A percentile compares a stretch with the other conserved stretches of the same genome.
These are phyloP conservation scores for Kentomonas sorsogonicus DNA, from an alignment of 208 protist genomes.

Conservation along the genomic window DNA sequence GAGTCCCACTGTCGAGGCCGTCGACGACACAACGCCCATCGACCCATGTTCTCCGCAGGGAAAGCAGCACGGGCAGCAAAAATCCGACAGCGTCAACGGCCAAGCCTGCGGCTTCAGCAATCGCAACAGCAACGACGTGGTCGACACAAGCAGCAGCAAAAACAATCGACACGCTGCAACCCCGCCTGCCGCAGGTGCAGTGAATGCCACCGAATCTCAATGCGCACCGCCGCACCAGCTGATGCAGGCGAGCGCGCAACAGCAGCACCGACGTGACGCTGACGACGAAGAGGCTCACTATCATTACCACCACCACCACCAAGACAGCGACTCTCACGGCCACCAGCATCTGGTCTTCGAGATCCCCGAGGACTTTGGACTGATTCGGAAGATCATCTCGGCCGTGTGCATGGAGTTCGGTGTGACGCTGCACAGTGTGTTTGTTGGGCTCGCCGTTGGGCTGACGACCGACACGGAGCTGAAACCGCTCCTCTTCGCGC, in stretches of 20 bases:
- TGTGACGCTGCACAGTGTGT: conserved; percentile 64
- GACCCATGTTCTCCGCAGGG: too few relatives aligned
- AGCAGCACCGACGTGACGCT: neutral
- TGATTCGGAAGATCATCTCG: conserved; percentile 23
- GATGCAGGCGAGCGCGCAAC: neutral
- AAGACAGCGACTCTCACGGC: conserved; percentile 16
- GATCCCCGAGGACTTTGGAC: conserved; percentile 15
- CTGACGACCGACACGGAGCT: conserved; percentile 40
- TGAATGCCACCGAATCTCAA: neutral
- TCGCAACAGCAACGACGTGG: too few relatives aligned
- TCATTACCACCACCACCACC: neutral
- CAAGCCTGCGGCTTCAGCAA: too few relatives aligned
- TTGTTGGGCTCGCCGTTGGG: conserved; percentile 55
- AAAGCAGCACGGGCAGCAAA: too few relatives aligned
- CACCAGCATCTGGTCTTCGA: conserved; percentile 24
- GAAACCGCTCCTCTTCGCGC: conserved; percentile 41
- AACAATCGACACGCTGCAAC: too few relatives aligned
- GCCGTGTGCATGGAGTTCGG: conserved; percentile 65
- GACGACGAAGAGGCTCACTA: conserved; percentile 1
- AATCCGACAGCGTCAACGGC: too few relatives aligned
- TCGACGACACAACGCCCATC: too few relatives aligned
- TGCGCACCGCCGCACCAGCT: neutral
- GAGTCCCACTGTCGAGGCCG: neutral
- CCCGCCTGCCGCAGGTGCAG: neutral
- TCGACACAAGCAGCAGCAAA: too few relatives aligned